Evolutionary conservation across 2,329 filamentous ascomycete species (phyloP).

Genomic region (Venturiaceae sp.): DNA sequence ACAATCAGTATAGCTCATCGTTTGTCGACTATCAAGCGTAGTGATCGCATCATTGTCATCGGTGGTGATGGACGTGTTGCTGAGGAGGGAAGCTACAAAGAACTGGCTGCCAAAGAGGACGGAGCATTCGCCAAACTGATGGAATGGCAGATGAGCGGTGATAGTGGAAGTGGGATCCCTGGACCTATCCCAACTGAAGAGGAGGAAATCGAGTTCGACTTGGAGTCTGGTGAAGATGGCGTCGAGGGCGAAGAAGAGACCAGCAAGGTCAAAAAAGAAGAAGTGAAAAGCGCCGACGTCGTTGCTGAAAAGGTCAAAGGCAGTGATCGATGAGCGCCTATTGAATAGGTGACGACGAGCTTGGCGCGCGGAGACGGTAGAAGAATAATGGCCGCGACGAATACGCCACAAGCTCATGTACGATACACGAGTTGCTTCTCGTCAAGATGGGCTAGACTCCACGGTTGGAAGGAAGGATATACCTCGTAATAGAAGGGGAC

Average conservation of each 20-base stretch:
- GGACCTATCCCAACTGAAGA: constrained; percentile 33
- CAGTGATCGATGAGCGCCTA: not conserved
- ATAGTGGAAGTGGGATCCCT: constrained; percentile 11
- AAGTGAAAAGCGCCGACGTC: not conserved
- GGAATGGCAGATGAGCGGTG: constrained; percentile 97
- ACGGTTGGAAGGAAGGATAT: not conserved
- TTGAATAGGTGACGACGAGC: not conserved
- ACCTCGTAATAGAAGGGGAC: not conserved
- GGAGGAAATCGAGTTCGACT: constrained; percentile 38
- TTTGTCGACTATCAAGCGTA: constrained; percentile 91
- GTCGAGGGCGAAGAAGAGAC: constrained; percentile 22
- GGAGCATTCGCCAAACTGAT: constrained; percentile 92
- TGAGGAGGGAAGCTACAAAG: constrained; percentile 75
- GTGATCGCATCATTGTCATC: constrained; percentile 88
- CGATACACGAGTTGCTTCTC: not conserved
- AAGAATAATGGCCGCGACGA: not conserved
- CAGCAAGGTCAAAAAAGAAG: not conserved
- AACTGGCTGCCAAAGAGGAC: constrained; percentile 60
- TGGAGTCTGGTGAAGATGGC: constrained; percentile 23
- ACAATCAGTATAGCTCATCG: constrained; percentile 97
- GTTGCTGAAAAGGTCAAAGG: not conserved
- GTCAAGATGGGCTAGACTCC: not conserved
- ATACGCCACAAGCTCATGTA: not conserved
- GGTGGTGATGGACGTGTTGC: constrained; percentile 79
- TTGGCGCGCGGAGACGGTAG: not conserved